A percentile compares a stretch with the other conserved stretches of the same genome.
Conservation (phyloP, 169 alveolate genomes). For the Perkinsus olseni region DNA sequence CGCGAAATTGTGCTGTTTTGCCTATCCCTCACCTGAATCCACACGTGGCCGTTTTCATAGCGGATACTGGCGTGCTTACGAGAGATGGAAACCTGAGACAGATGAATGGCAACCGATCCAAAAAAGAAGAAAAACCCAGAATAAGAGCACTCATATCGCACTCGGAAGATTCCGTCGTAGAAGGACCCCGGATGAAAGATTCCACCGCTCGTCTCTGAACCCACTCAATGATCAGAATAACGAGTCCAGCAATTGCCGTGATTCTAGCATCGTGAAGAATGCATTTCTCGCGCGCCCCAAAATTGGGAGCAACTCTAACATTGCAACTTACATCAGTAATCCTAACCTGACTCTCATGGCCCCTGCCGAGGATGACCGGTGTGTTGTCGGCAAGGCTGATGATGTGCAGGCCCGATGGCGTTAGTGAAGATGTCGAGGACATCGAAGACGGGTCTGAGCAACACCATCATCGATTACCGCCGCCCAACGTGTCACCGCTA, state of each 20-base stretch:
- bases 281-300: too few species aligned
- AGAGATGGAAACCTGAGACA: neutral
- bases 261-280: too few species aligned
- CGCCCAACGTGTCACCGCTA: neutral
- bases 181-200: too few species aligned
- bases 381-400: neutral
- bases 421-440: neutral
- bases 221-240: too few species aligned
- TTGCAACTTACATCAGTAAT: neutral
- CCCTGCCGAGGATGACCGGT: neutral
- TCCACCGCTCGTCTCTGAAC: too few species aligned
- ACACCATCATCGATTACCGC: neutral
- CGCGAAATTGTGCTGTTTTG: too few species aligned
- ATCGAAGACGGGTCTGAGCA: neutral
- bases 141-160: too few species aligned
- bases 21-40: neutral
- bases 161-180: too few species aligned
- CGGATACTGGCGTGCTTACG: neutral
- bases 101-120: too few species aligned
- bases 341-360: neutral
- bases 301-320: neutral
- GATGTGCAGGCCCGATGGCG: neutral
- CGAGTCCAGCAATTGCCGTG: too few species aligned
- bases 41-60: neutral
- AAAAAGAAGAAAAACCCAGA: too few species aligned